Conservation (phyloP, 2,329 filamentous ascomycete genomes). For the Leptographium lundbergii region DNA sequence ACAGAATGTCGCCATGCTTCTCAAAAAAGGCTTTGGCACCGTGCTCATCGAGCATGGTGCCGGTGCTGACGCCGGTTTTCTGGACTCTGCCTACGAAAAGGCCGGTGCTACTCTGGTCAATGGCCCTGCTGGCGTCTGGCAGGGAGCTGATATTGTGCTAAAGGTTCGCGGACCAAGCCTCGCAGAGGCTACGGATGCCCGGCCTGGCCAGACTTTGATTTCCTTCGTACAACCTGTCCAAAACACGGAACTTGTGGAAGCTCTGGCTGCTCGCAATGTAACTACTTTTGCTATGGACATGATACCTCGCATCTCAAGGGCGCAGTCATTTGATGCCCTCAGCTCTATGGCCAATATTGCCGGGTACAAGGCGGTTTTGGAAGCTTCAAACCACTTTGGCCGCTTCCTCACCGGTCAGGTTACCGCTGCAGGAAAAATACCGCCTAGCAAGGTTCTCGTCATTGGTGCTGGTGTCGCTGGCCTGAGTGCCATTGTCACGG, state of each 20-base stretch:
- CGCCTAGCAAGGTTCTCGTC: conserved; percentile 78
- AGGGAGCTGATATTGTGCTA: conserved; percentile 63
- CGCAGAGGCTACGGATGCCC: conserved; percentile 56
- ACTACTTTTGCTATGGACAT: conserved; percentile 87
- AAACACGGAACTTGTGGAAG: conserved; percentile 63
- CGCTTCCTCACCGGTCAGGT: conserved; percentile 82
- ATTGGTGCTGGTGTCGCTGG: conserved; percentile 86
- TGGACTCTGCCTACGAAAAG: conserved; percentile 61
- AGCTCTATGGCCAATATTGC: conserved; percentile 93
- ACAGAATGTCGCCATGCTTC: conserved; percentile 65
- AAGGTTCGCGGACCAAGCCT: conserved; percentile 69
- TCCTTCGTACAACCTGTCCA: conserved; percentile 75
- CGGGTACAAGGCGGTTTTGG: conserved; percentile 82
- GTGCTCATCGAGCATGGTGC: conserved; percentile 72
- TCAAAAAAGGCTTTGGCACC: conserved; percentile 73
- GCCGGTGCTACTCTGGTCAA: conserved; percentile 71
- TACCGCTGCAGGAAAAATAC: conserved; percentile 81
- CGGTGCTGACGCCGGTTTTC: conserved; percentile 65
- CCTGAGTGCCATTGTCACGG: conserved; percentile 76
- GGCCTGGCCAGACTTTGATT: conserved; percentile 60
- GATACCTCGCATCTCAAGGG: conserved; percentile 79
- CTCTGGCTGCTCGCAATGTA: conserved; percentile 55
- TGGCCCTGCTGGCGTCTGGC: conserved; percentile 51
- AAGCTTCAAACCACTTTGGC: conserved; percentile 81
- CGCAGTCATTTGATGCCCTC: conserved; percentile 77